Evolutionary conservation across 805 yeast genomes (phyloP), one percentile per base, ranked within the genome.

Genomic region (Cyberlindnera euphorbiiphila): DNA sequence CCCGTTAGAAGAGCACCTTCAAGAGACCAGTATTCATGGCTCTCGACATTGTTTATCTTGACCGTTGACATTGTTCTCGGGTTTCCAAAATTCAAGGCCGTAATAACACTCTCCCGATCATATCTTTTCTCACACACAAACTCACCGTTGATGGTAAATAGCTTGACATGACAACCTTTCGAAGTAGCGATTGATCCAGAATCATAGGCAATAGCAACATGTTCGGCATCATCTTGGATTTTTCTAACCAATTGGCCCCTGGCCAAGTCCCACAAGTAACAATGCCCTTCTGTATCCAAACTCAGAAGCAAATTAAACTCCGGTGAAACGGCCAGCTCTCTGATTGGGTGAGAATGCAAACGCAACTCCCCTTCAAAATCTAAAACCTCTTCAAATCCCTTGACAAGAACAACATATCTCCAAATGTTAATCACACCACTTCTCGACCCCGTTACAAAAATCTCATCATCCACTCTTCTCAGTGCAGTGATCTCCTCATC

Each of bases 361-460:
- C 86, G 59, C 34, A 80, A 51, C 35, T 70, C 61, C 17, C 62
- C 51, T 47, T 68, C 71, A 53, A 60, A 66, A 36, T 68, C 68
- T 25, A 74, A 35, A 5, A 44, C 46, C 26, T 58, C 49, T 47
- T 50, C 46, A 31, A 49, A 39, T 5, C 56, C 42, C 32, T 44
- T 34, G 18, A 40, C 24, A 6, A 37, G 4, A 0, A 49, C 46
- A 9, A 45, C 32, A 34, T 50, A 55, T 32, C 51, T 69, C 80
- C 89, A 76, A 10, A 76, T 61, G 45, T 76, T 74, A 11, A 85
- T 68, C 1, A 76, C 60, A 1, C 91, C 91, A 52, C 71, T 79
- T 10, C 60, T 58, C 9, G 80, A 65, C 1, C 66, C 71, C 4
- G 66, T 64, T 7, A 64, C 33, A 34, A 65, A 45, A 9, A 46